Base-by-base conservation (phyloP, 2,329 filamentous ascomycete genomes). In the Sclerotinia subarctica region DNA sequence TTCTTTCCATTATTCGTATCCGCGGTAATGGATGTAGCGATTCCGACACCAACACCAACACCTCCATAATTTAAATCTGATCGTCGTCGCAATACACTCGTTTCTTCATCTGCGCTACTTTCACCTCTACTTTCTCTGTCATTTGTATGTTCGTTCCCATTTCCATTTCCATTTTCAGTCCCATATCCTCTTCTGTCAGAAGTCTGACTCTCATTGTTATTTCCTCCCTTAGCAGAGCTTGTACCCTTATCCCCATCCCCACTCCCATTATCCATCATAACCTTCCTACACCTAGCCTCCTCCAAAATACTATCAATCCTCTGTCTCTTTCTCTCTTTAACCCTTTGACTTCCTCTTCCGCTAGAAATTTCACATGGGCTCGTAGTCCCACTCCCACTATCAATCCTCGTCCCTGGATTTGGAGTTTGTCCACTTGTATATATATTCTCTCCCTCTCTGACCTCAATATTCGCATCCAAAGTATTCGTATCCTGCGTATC, bases 61-160 rank as follows among this genome's bases (percentile, higher is more conserved):
- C 58, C 58, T 35, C 58, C 58, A 62, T 62, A 51, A n/a, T 38
- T 62, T 47, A 62, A 26, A 51, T 35, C 58, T 13, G 29, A 15
- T 8, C 29, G 13, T n/a, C 46, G 58, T 51, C 29, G 69, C 24
- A 81, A 69, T 26, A 82, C 81, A 46, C 77, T 77, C 26, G 81
- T 82, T 64, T 73, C 72, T 74, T 79, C 77, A 67, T 78, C 76
- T 32, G 77, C 76, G 69, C 75, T 75, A 29, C 72, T 74, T 69
- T 74, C 75, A 38, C n/a, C 35, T 53, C 29, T 49, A 32, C 58
- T 62, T 62, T 62, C 46, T 35, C 46, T 51, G 17, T 29, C 58
- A 51, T 13, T 38, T 38, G 6, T 24, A 24, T 35, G 13, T 38
- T n/a, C 44, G 19, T 59, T 59, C 5, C 69, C 69, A 17, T 47